A percentile compares a stretch with the other conserved stretches of the same genome.
Conservation (phyloP, 2,329 filamentous ascomycete genomes). For the Colletotrichum sp. region DNA sequence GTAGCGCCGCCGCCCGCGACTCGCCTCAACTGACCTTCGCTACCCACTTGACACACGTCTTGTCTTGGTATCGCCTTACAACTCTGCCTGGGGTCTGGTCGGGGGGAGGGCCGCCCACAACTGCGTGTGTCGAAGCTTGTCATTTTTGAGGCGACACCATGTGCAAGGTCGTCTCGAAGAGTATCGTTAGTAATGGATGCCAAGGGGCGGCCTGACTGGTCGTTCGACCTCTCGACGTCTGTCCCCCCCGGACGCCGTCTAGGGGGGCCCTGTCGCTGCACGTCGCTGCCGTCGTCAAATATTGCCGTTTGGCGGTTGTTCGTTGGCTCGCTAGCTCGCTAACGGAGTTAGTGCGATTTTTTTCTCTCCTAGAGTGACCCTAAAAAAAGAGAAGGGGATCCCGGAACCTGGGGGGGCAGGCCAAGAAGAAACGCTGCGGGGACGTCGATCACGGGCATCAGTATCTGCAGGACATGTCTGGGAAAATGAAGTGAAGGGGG, state of each 20-base stretch:
- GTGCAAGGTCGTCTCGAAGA: neutral
- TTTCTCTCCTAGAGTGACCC: neutral
- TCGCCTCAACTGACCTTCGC: neutral
- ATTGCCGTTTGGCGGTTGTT: neutral
- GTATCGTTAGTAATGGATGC: neutral
- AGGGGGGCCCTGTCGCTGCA: neutral
- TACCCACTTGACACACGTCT: slow-evolving; percentile 17
- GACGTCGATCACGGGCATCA: slow-evolving; percentile 15
- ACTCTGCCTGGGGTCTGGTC: neutral
- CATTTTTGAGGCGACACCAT: neutral
- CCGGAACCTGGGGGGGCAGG: neutral
- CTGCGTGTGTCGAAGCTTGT: neutral
- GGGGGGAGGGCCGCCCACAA: no score
- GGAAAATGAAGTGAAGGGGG: neutral
- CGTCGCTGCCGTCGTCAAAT: neutral
- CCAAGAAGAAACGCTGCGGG: slow-evolving; percentile 5
- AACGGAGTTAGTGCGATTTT: neutral
- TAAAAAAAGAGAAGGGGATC: neutral
- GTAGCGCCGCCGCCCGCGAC: neutral
- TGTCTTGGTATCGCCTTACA: slow-evolving; percentile 14
- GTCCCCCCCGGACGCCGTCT: neutral
- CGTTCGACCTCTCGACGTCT: neutral
- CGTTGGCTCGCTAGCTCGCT: neutral
- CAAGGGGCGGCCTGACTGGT: neutral
- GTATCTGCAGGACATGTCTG: neutral